phyloP scores from a whole-genome alignment of 257 asterid species.

The Salvia rosmarinus region DNA sequence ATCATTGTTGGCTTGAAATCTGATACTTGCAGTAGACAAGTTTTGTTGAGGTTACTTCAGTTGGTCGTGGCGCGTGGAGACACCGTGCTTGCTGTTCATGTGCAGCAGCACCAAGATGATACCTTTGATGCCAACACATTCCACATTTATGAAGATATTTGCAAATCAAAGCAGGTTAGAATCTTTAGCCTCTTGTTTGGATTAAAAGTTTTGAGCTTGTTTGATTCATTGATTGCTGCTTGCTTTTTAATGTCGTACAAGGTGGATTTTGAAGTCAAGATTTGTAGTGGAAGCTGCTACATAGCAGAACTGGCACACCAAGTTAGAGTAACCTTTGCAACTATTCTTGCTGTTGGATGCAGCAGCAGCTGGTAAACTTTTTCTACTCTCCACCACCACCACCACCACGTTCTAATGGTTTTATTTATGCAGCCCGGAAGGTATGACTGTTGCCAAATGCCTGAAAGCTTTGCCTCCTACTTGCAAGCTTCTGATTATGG shows the following conservation, averaged over 20 bases:
- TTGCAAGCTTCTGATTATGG: slow-evolving; percentile 72
- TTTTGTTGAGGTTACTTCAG: slow-evolving; percentile 63
- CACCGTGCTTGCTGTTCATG: slow-evolving; percentile 71
- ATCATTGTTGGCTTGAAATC: slow-evolving; percentile 70
- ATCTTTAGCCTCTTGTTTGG: not conserved
- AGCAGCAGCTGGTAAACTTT: slow-evolving; percentile 38
- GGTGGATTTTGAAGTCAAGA: slow-evolving; percentile 83
- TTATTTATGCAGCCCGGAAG: slow-evolving; percentile 49
- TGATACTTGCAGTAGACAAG: slow-evolving; percentile 68
- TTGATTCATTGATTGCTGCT: not conserved
- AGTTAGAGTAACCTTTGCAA: slow-evolving; percentile 65
- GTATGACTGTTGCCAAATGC: slow-evolving; percentile 43
- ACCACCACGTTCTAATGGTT: slow-evolving; percentile 10
- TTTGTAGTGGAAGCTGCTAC: slow-evolving; percentile 59
- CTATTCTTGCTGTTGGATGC: slow-evolving; percentile 57
- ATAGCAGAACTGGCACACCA: slow-evolving; percentile 62
- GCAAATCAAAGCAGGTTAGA: slow-evolving; percentile 51
- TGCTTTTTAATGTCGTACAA: slow-evolving; percentile 30
- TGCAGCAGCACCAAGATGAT: slow-evolving; percentile 50
- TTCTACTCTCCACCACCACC: slow-evolving; percentile 18
- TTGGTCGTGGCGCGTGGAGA: slow-evolving; percentile 50
- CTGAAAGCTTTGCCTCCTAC: slow-evolving; percentile 80
- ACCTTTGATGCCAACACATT: slow-evolving; percentile 69
- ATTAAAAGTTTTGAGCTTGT: not conserved
- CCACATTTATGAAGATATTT: slow-evolving; percentile 52